Conservation (phyloP, 495 filamentous ascomycete species). For the Xylaria acuta region DNA sequence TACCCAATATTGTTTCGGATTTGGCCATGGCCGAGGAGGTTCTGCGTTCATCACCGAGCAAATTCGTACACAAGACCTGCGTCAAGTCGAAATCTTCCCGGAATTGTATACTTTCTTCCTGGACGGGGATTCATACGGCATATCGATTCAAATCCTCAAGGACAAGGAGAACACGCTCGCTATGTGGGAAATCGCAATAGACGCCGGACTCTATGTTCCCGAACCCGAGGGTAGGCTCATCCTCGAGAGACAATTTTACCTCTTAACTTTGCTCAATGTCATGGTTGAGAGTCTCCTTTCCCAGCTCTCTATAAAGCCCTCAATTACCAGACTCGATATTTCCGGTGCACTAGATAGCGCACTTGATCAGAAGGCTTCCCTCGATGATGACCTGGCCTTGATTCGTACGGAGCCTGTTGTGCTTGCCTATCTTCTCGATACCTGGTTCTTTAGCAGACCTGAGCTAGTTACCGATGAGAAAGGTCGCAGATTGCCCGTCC, state of each 20-base stretch:
- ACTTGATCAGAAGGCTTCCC: slow-evolving; percentile 28
- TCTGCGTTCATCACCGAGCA: slow-evolving; percentile 33
- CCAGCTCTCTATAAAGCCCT: slow-evolving; percentile 26
- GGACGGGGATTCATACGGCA: slow-evolving; percentile 31
- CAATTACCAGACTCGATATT: slow-evolving; percentile 29
- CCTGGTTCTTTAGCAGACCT: slow-evolving; percentile 42
- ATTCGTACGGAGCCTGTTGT: slow-evolving; percentile 42
- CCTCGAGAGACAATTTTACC: slow-evolving; percentile 37
- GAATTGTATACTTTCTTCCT: slow-evolving; percentile 37
- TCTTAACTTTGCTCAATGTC: slow-evolving; percentile 34
- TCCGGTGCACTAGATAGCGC: slow-evolving; percentile 30
- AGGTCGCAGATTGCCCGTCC: slow-evolving; percentile 34
- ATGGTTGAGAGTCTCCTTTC: slow-evolving; percentile 45
- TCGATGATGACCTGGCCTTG: slow-evolving; percentile 37
- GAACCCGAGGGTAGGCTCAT: slow-evolving; percentile 41
- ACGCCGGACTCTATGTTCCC: slow-evolving; percentile 36
- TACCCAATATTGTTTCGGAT: slow-evolving; percentile 37
- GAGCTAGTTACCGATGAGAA: slow-evolving; percentile 47
- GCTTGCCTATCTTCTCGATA: slow-evolving; percentile 40
- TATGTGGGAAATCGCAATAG: slow-evolving; percentile 25
- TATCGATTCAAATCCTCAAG: slow-evolving; percentile 3
- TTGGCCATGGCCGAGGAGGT: slow-evolving; percentile 31
- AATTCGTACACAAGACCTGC: slow-evolving; percentile 32
- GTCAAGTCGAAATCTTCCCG: slow-evolving; percentile 24
- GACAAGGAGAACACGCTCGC: slow-evolving; percentile 22